phyloP scores from a whole-genome alignment of 257 asterid genomes.

The Solanum corneliomulleri region DNA sequence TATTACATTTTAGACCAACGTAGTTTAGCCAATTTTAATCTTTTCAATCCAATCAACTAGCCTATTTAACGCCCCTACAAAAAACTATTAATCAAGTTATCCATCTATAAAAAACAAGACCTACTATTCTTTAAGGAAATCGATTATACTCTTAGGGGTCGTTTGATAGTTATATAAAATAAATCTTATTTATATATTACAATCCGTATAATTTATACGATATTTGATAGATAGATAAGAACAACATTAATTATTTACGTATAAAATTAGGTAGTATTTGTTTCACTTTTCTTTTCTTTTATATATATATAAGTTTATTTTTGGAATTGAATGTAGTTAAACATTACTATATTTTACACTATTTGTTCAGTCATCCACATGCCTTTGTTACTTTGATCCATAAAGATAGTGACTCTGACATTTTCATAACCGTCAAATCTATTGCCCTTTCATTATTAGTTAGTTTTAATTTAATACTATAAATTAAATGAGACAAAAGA shows the following conservation, averaged over 20 bases:
- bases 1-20: too few species aligned
- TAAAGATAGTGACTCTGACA: not conserved
- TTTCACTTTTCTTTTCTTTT: too few species aligned
- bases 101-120: not conserved
- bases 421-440: not conserved
- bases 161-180: too few species aligned
- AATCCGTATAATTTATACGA: too few species aligned
- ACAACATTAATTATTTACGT: too few species aligned
- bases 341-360: not conserved
- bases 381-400: not conserved
- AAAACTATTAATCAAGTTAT: not conserved
- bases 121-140: not conserved
- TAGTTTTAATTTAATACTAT: not conserved
- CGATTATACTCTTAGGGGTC: not conserved
- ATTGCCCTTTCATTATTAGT: not conserved
- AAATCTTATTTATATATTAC: too few species aligned
- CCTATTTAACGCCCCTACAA: too few species aligned
- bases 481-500: not conserved
- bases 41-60: not conserved
- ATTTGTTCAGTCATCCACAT: not conserved
- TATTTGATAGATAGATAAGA: rapidly evolving
- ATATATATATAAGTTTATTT: not conserved
- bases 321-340: not conserved
- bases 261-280: too few species aligned
- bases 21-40: not conserved